Evolutionary conservation across 352 stramenopile genomes (phyloP), one percentile per base, ranked within the genome.

Genomic region (Phytophthora syringae): DNA sequence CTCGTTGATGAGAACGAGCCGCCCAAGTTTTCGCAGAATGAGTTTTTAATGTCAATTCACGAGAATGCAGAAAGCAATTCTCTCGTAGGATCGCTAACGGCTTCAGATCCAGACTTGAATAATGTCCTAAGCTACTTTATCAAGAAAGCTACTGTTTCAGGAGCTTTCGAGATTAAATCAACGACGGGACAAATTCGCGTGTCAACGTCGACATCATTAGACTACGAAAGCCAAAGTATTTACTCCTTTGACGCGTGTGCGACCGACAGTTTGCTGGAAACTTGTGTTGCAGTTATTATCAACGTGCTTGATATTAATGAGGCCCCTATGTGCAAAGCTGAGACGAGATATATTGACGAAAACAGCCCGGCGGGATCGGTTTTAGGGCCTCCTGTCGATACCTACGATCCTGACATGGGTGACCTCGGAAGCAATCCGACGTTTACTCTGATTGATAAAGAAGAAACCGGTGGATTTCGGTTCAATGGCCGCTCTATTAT

Each of bases 1-100:
- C 10, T 71, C 24, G 4, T 64, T 40, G 51, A 74, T 24, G 44
- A 71, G 3, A 74, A 74, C 24, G 67, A 74, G 39, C 39, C 50
- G 20, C 67, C 67, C 22, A 18, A 59, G 7, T 71, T 71, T 64
- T 12, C 20, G 32, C 67, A 52, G 18, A 55, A 2, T 18, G 7
- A 42, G 3, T 71, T 49, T 16, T 30, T n/a, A 11, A 7, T 71
- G n/a, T 15, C 54, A 16, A 27, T 67, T 7, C 30, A 48, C 11
- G 67, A 74, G 51, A 70, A 74, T n/a, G 12, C 60, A 15, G 12
- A 21, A 25, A 25, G 28, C 28, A 7, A 47, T 18, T 52, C 37
- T 3, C 7, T 47, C 1, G 50, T 74, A 20, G 60, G 67, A 16
- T 43, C 34, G 4, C 30, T 67, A 16, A 2, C 28, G 20, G 67